phyloP scores from a whole-genome alignment of 805 yeast species.

The Allodekkera sacchari region DNA sequence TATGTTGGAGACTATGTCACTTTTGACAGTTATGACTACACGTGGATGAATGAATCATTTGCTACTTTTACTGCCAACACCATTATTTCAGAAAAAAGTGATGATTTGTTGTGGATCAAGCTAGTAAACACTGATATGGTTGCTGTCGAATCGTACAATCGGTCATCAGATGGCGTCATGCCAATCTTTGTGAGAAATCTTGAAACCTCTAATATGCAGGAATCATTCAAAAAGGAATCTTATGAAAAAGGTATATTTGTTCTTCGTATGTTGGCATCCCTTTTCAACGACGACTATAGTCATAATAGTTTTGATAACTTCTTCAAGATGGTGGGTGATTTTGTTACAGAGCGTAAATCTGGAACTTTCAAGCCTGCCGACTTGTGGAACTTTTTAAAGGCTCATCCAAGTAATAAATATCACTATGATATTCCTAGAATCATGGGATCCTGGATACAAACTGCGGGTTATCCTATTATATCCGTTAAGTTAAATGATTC shows the following conservation, averaged over 20 bases:
- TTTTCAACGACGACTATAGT: slow-evolving; percentile 24
- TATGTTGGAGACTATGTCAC: slow-evolving; percentile 69
- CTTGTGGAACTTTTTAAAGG: slow-evolving; percentile 38
- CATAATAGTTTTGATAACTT: slow-evolving; percentile 24
- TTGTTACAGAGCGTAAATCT: slow-evolving; percentile 27
- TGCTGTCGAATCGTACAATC: slow-evolving; percentile 24
- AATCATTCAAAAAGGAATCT: slow-evolving; percentile 40
- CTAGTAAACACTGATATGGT: slow-evolving; percentile 20
- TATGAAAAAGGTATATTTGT: slow-evolving; percentile 56
- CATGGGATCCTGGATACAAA: slow-evolving; percentile 51
- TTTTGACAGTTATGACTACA: slow-evolving; percentile 57
- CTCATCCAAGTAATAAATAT: slow-evolving; percentile 16
- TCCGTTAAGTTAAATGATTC: slow-evolving; percentile 33
- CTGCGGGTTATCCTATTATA: slow-evolving; percentile 59
- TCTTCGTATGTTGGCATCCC: slow-evolving; percentile 42
- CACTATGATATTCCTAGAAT: slow-evolving; percentile 41
- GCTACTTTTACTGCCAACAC: slow-evolving; percentile 60
- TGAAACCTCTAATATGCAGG: slow-evolving; percentile 29
- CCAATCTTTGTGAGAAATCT: slow-evolving; percentile 31
- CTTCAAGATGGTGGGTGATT: slow-evolving; percentile 28
- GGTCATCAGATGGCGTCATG: slow-evolving; percentile 24
- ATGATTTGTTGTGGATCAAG: slow-evolving; percentile 26
- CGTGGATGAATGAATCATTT: slow-evolving; percentile 74
- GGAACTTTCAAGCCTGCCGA: slow-evolving; percentile 40
- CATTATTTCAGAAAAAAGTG: slow-evolving; percentile 22